Base-by-base conservation (phyloP, 257 asterid genomes). In the Asclepias syriaca region DNA sequence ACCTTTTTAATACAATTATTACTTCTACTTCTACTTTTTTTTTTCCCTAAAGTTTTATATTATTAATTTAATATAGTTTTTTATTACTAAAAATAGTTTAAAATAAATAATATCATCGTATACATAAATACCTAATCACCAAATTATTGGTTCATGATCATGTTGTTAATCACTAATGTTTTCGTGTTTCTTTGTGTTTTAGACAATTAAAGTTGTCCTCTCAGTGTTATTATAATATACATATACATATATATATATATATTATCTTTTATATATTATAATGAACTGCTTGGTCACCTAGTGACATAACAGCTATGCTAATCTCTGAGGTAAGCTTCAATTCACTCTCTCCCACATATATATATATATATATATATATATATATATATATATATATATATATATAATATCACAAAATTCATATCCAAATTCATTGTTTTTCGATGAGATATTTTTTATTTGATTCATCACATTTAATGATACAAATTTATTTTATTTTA, bases 241-340 rank as follows among this genome's bases (percentile, higher is more conserved):
- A 34, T 34, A 34, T 34, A 3, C 0, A 32, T 32, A 32, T 24
- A 32, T 32, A 32, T 32, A 32, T 32, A 32, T 32, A 32, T 32
- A 32, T 32, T 32, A 32, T 32, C 0, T 32, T 32, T 2, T 32
- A 3, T 32, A 34, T 34, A 34, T 8, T 6, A 18, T 50, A 21
- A 18, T 22, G 2, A 57, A 34, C 39, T 80, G 82, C 75, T 75
- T 59, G 79, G 64, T 80, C 84, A 82, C 91, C 91, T 78, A 82
- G 82, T 77, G 82, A 70, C 82, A 82, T 59, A 21, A 74, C 72
- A 76, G 74, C 45, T 71, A 77, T 66, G 55, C 79, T 78, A 80
- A 80, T 65, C 34, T 68, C 21, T 59, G 56, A 68, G 18, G 15
- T 49, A 13, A 13, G 24, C 45, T 24, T 48, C 22, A 18, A 39